Base-by-base conservation (phyloP, 2,329 filamentous ascomycete genomes). In the Trichoderma endophyticum region DNA sequence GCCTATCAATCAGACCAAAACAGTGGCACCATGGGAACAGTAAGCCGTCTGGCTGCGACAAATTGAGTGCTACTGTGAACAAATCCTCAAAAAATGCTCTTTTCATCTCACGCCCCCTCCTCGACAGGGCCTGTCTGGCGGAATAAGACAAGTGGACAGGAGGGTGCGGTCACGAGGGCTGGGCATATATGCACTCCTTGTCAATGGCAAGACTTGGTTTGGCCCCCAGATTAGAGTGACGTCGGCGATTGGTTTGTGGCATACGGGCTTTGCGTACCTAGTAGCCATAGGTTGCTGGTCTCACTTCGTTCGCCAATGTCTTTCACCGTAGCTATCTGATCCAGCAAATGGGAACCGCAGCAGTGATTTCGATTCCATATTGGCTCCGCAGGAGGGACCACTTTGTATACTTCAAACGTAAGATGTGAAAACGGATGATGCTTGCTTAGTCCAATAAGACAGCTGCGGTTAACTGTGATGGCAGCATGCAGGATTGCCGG, bases 181-280 rank as follows among this genome's bases (percentile, higher is more conserved):
- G 15, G 54, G 65, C 36, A 68, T 66, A 26, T 56, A 48, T 68
- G 65, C 65, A 68, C 57, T 32, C 32, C 65, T 68, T 68, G 65
- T 68, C 54, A 43, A 68, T 48, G 34, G 15, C 54, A 32, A 68
- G 34, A 21, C 21, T 67, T 59, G 32, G 26, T 28, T 60, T 26
- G 34, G 32, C 32, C 64, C 32, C 64, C 21, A 12, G 18, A 28
- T 60, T 18, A 43, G 56, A 48, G 57, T 21, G 34, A 48, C 54
- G 65, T 14, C 36, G 34, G 18, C 57, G 65, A 48, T 68, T 43
- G 65, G 54, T 11, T 60, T 60, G 54, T 48, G 26, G 12, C 34
- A 32, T 28, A 68, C 43, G 65, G 34, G 14, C n/a, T 68, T 18
- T 39, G 54, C 54, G 34, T 36, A 36, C 14, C 14, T 15, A 36